Conservation (phyloP, 139 green algal genomes). For the Coelastrella sp. region DNA sequence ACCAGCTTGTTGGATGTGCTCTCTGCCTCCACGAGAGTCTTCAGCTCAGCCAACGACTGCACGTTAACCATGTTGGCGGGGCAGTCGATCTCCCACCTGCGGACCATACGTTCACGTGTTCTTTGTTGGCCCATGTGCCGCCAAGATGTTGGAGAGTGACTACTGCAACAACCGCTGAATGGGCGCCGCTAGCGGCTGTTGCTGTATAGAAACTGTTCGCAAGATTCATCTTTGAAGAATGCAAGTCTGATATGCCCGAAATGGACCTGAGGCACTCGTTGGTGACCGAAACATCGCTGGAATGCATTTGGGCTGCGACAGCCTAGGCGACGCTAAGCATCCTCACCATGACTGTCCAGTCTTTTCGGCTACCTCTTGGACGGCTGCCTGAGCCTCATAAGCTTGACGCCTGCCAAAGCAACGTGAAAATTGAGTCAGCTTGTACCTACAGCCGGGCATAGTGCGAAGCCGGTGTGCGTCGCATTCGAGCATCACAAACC, state of each 20-base stretch:
- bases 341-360: neutral
- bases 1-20: slow-evolving; percentile 36
- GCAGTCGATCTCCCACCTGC: slow-evolving; percentile 50
- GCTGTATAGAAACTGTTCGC: no score
- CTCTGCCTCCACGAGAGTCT: neutral
- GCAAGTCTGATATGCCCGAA: no score
- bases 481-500: neutral
- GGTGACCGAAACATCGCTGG: neutral
- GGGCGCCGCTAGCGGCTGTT: neutral
- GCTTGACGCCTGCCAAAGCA: neutral
- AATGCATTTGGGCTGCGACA: neutral
- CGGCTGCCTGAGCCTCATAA: neutral
- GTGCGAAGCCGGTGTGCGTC: neutral
- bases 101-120: neutral
- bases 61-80: slow-evolving; percentile 44
- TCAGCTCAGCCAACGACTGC: slow-evolving; percentile 7
- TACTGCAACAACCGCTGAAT: neutral
- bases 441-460: neutral
- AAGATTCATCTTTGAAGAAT: no score
- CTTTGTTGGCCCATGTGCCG: neutral
- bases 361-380: neutral
- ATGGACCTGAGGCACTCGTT: neutral
- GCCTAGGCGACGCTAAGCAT: neutral
- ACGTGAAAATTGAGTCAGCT: slow-evolving; percentile 10
- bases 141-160: neutral